Evolutionary conservation across 805 yeast genomes (phyloP), one percentile per base, ranked within the genome.

Genomic region (Saccharomycodes ludwigii): DNA sequence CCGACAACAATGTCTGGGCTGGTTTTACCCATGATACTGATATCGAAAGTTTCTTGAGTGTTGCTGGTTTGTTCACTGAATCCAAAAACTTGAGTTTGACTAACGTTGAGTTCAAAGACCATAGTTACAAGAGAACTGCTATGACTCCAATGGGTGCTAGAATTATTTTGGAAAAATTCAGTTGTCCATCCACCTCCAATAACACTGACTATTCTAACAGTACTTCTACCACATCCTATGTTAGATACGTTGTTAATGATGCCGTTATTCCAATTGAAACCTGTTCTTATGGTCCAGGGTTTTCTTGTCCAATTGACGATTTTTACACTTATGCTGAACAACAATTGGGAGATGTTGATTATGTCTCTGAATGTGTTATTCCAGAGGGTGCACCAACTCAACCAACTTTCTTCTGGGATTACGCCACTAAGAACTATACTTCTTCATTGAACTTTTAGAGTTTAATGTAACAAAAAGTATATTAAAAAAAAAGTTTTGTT

Each of bases 1-100:
- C 71, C 42, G 65, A 59, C 37, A 69, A 52, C 47, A 65, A 68
- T 34, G 59, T 79, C 29, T 76, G 76, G 63, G 61, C 79, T 41
- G 77, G 73, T 41, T 76, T 81, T 59, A 64, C 82, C 11, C 94
- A 83, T 47, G 94, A 83, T 49, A 68, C 77, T 23, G 78, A 76
- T 39, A 53, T 81, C 25, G 60, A 73, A 39, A 59, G 75, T 25
- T 73, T 66, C 42, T 57, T 76, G 43, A 59, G 81, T 18, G 80
- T 88, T 2, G 54, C 80, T 29, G 85, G 83, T 6, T 49, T 80
- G 18, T 50, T 52, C 21, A 55, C 46, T 17, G 43, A 50, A 7
- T 57, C 48, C 14, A 42, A 53, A 21, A 55, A 55, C 33, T 51
- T 75, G 40, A 63, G 71, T 5, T 44, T 56, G 15, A 64, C 65